Evolutionary conservation across 164 flowering plant species (phyloP), one percentile per base, ranked within the genome.

Genomic region (Magnolia officinalis): DNA sequence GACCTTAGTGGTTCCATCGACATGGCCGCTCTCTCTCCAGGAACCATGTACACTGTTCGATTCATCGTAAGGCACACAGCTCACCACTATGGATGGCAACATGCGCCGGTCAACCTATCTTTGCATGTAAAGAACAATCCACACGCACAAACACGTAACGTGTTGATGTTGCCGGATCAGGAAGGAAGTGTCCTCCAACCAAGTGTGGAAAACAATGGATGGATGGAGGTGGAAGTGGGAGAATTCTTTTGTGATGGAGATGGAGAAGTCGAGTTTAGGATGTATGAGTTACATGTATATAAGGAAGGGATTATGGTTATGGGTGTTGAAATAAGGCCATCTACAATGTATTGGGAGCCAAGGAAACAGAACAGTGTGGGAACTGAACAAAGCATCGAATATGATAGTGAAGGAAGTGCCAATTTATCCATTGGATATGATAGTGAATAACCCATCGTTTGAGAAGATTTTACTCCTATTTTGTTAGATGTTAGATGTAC

Each of bases 181-280:
- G 83, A 79, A 63, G 97, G 97, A 2, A 63, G 89, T 0, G 85
- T 85, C 77, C 2, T 61, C 0, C 8, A 77, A 0, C 89, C 91
- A 1, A 81, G 74, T 23, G 74, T 31, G 67, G 82, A 90, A 73
- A 76, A 31, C 2, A 89, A 90, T 76, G 89, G 88, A 4, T 91
- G 92, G 92, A 68, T 85, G 79, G 90, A 91, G 68, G 74, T 86
- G 0, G 81, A n/a, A 73, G 2, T 91, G 76, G 93, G 93, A 1
- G 89, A 91, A 75, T 85, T 81, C 71, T 83, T 75, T 20, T 78
- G 73, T 45, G 83, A 67, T 0, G 74, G 16, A 8, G 61, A 55
- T 55, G 61, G 18, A 16, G 61, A 55, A 9, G n/a, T 55, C 14
- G 61, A 11, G 13, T 55, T 55, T 55, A 55, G 61, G 61, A 55